A percentile compares a stretch with the other conserved stretches of the same genome.
Evolutionary conservation across 352 stramenopile genomes (phyloP).

Genomic region (Achlya hypogyna): DNA sequence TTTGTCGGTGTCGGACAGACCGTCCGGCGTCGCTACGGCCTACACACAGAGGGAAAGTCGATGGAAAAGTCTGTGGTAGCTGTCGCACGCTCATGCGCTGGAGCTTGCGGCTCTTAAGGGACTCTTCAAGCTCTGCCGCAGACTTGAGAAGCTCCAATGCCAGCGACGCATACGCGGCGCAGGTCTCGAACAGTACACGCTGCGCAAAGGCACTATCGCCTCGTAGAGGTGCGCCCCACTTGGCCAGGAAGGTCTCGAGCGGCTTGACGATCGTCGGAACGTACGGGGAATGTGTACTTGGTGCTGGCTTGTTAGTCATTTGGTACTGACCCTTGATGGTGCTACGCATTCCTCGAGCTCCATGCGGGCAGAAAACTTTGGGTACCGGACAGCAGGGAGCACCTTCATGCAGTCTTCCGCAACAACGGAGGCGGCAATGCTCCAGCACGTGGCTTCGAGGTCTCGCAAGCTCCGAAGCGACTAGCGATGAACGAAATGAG

Average conservation of each 20-base stretch:
- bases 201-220: conserved; percentile 31
- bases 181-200: conserved; percentile 48
- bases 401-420: conserved; percentile 81
- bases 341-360: no score
- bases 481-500: conserved; percentile 29
- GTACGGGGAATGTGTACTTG: conserved; percentile 59
- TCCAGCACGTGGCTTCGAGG: conserved; percentile 59
- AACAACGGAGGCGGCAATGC: conserved; percentile 41
- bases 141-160: conserved; percentile 70
- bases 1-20: conserved; percentile 76
- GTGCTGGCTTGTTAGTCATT: conserved; percentile 81
- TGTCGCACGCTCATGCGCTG: conserved; percentile 38
- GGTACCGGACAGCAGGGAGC: conserved; percentile 65
- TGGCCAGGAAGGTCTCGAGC: conserved; percentile 57
- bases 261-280: conserved; percentile 72
- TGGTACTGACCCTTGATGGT: conserved; percentile 83
- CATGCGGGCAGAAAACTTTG: no score
- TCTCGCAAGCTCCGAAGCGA: conserved; percentile 29
- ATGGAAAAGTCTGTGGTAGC: not conserved
- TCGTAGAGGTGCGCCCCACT: conserved; percentile 57
- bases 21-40: not conserved
- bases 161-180: conserved; percentile 46
- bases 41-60: not conserved
- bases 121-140: conserved; percentile 72
- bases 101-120: conserved; percentile 80